Evolutionary conservation across 768 basidiomycete species (phyloP), one percentile per base, ranked within the genome.

Genomic region (Naganishia antarctica): DNA sequence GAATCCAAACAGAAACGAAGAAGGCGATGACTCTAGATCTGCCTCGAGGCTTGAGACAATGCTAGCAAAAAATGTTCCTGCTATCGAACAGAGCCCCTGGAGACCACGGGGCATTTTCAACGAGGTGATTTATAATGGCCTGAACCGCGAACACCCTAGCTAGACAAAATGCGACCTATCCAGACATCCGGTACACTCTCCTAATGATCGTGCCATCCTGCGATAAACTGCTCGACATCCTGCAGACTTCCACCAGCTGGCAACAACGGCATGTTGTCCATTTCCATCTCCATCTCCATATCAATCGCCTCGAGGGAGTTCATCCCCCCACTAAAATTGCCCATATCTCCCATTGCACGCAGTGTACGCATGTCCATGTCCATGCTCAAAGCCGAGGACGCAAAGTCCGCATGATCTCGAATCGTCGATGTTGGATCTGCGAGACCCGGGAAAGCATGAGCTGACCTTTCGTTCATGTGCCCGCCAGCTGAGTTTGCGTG

Each of bases 221-320:
- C 61, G 21, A 63, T 44, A 41, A 63, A 63, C 49, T 63, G 61
- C 43, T 63, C 61, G 15, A 63, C 45, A 44, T 63, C 45, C 12
- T 49, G 46, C 29, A 60, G 43, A 44, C 15, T 60, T 2, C 59
- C 59, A 5, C 59, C 45, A 28, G 43, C n/a, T 6, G 61, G 61
- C 18, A 63, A 25, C 23, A 63, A 40, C 48, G 61, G 61, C 61
- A 63, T 44, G 41, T 40, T 44, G 34, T 60, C 58, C 73, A 75
- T 71, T 28, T 76, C 73, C 72, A 71, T 67, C 60, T 72, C 73
- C 45, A 74, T 71, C n/a, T 44, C 57, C 51, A 70, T 67, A 51
- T 66, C 63, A 70, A 80, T 78, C 67, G 78, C 74, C 63, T 77
- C 77, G 80, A 83, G 79, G 53, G 75, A 76, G 78, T 82, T 80